Base-by-base conservation (phyloP, 2,329 filamentous ascomycete genomes). In the Diaporthe velutina region DNA sequence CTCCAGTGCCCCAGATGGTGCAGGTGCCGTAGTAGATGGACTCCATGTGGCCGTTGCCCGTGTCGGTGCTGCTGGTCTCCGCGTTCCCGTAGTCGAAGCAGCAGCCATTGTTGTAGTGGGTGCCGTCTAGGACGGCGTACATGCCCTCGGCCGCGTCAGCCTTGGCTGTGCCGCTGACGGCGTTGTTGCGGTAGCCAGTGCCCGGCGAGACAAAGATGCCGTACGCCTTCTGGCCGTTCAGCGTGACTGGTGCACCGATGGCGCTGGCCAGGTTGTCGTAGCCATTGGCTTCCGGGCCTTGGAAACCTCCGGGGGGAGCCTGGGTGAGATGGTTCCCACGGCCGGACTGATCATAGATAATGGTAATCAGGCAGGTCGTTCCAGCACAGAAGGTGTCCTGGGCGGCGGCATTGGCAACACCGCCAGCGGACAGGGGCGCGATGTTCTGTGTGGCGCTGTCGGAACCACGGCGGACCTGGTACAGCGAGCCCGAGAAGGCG, bases 291-390 rank as follows among this genome's bases (percentile, higher is more conserved):
- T 89, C 89, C 0, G 91, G 91, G 13, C 91, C 91, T 0, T 79
- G 82, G 78, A 89, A 91, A 40, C 84, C 89, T 1, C 91, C 91
- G 0, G 88, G 87, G 0, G 90, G 89, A 2, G 91, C 92, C 76
- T 90, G 90, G 0, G 88, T 91, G 4, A 93, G 89, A 78, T 93
- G 89, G 76, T 93, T 93, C 0, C 86, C 86, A 1, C 82, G 82
- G 71, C 90, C 90, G 17, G 91, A 92, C 81, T 93, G 92, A 80
- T 93, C 92, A 79, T 93, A 93, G 71, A 92, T 92, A 78, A 90
- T 86, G 0, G 87, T 88, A 79, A 93, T 93, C 33, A 92, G 83
- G 78, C 91, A 93, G 17, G 90, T 92, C 0, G 91, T 92, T 66
- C 83, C 81, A 13, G 85, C 81, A 78, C 91, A 93, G 82, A 93